These are phyloP conservation scores for Piromyces sp. DNA, from an alignment of 192 early-diverging fungal genomes.

Conservation along the genomic window DNA sequence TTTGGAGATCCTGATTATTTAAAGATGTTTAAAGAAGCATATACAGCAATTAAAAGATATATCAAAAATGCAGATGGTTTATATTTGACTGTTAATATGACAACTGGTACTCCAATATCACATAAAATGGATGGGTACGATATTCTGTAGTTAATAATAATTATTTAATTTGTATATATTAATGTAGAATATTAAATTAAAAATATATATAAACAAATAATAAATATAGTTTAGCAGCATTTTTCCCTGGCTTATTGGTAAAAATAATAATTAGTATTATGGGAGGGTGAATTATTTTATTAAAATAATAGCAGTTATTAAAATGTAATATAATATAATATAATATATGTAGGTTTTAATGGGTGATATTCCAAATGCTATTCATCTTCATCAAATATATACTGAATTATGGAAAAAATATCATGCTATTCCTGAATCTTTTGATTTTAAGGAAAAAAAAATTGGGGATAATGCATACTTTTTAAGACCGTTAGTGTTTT, in stretches of 20 bases:
- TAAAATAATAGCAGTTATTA: not conserved
- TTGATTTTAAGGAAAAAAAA: constrained; percentile 48
- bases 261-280: not conserved
- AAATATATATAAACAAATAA: no score
- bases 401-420: constrained; percentile 77
- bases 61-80: constrained; percentile 51
- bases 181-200: no score
- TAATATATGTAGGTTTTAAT: constrained; percentile 51
- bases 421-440: constrained; percentile 71
- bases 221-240: constrained; percentile 56
- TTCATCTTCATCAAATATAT: constrained; percentile 62
- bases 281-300: not conserved
- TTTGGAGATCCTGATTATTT: constrained; percentile 70
- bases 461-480: constrained; percentile 60
- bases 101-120: not conserved
- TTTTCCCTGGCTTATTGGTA: constrained; percentile 26
- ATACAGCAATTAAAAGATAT: constrained; percentile 44
- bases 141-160: no score
- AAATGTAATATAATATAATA: no score
- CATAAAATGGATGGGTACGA: constrained; percentile 23
- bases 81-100: constrained; percentile 15
- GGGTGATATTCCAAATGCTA: constrained; percentile 73
- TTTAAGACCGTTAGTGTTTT: constrained; percentile 40
- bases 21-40: constrained; percentile 55
- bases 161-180: no score